Evolutionary conservation across 2,329 filamentous ascomycete genomes (phyloP), one percentile per base, ranked within the genome.

Genomic region (Drechslerella coelobrocha): DNA sequence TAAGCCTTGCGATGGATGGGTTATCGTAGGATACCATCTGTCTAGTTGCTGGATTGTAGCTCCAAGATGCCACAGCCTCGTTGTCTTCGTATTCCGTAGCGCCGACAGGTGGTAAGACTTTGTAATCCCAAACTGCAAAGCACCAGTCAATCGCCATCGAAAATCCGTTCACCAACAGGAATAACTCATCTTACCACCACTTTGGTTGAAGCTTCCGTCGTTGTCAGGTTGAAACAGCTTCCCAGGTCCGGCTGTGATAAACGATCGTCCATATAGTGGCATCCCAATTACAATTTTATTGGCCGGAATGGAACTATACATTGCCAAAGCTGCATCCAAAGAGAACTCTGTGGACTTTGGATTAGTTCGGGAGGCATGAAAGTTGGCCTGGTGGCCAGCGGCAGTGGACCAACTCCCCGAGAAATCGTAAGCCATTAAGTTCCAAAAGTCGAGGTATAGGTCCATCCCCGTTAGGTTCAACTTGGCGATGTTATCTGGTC

Each of bases 261-360:
- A 97, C 0, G 90, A 86, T 27, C 92, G 89, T 0, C 93, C 93
- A 77, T 97, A 97, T 10, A 97, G 81, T 1, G 93, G 92, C 90
- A 97, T 94, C 2, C 93, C 93, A 12, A 97, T 79, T 1, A 96
- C 89, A 60, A 97, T 85, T 80, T 96, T 96, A 71, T 82, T 77
- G 0, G 86, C 77, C 0, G 83, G 77, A 0, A 96, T 86, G 6
- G 88, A 87, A 2, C 84, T 83, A 80, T 97, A 97, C 75, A 86
- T 83, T 12, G 86, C 81, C 5, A 97, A 81, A 0, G 92, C 91
- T 0, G 83, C 81, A 2, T 85, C 81, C 1, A 89, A 90, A 79
- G 85, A 91, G 81, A 92, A 96, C 0, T 92, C 92, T 0, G 92
- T 97, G 57, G 83, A 82, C 0, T 79, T 74, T 0, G 89, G 85